phyloP scores from a whole-genome alignment of 768 basidiomycete species.

The Boletus pseudopeckii region DNA sequence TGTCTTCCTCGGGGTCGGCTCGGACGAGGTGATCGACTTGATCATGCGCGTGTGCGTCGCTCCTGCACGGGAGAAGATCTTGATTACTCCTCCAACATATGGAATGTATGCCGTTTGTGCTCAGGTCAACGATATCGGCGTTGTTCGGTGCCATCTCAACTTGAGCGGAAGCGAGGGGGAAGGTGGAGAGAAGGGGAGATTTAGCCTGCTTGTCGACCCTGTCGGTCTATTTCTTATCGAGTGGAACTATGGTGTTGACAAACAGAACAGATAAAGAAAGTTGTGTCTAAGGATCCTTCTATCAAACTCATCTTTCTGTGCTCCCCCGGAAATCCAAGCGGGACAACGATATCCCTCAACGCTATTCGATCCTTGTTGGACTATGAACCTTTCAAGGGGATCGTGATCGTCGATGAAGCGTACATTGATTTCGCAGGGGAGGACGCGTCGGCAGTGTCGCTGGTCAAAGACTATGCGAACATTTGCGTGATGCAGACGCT shows the following conservation, averaged over 20 bases:
- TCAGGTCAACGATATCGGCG: conserved; percentile 87
- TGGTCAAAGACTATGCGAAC: conserved; percentile 82
- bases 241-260: not conserved
- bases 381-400: conserved; percentile 80
- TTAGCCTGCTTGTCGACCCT: conserved; percentile 71
- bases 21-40: conserved; percentile 94
- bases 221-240: conserved; percentile 40
- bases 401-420: conserved; percentile 94
- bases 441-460: conserved; percentile 57
- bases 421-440: conserved; percentile 89
- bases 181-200: conserved; percentile 67
- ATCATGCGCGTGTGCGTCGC: conserved; percentile 86
- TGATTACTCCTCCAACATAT: conserved; percentile 93
- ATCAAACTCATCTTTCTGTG: conserved; percentile 94
- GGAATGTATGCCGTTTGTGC: conserved; percentile 97
- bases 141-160: conserved; percentile 75
- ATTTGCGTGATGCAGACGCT: conserved; percentile 94
- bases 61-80: conserved; percentile 76
- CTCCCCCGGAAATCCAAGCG: conserved; percentile 96
- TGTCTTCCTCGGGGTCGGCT: conserved; percentile 94
- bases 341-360: conserved; percentile 74
- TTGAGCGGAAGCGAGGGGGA: conserved; percentile 59
- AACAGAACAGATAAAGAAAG: conserved; percentile 62
- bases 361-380: conserved; percentile 70
- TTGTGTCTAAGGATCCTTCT: conserved; percentile 61